These are phyloP conservation scores for Populus davidiana DNA, from an alignment of 345 rosid species.

Conservation along the genomic window DNA sequence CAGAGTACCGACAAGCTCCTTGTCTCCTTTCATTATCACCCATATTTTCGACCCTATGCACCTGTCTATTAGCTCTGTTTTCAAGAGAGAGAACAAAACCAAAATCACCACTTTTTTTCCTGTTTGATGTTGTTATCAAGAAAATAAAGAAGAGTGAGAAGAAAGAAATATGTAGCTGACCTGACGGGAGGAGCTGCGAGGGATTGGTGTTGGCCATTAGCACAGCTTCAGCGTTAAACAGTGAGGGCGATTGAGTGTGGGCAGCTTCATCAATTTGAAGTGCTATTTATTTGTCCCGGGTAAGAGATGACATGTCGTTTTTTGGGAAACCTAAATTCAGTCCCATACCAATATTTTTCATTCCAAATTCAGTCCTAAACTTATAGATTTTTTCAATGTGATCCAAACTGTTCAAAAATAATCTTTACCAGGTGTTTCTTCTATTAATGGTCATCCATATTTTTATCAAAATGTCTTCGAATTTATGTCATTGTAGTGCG, in stretches of 20 bases:
- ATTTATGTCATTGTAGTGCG: no score
- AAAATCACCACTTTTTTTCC: slow-evolving; percentile 2
- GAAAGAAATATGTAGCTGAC: slow-evolving; percentile 20
- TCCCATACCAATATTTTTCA: no score
- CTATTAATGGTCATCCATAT: no score
- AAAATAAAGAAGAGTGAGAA: not conserved
- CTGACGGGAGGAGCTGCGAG: slow-evolving; percentile 75
- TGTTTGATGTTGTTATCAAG: not conserved
- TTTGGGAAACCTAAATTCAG: no score
- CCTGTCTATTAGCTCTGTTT: slow-evolving; percentile 73
- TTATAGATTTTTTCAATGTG: no score
- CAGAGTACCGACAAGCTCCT: slow-evolving; percentile 79
- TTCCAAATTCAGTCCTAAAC: no score
- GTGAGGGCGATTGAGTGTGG: not conserved
- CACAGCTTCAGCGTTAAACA: not conserved
- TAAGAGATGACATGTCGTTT: not conserved
- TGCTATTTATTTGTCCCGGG: not conserved
- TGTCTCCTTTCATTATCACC: slow-evolving; percentile 94
- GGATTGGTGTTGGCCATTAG: slow-evolving; percentile 67
- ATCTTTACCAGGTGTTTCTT: no score
- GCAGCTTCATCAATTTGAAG: not conserved
- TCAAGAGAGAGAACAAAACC: not conserved
- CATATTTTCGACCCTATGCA: slow-evolving; percentile 84
- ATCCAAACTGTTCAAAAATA: no score
- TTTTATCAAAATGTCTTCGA: no score